Evolutionary conservation across 306 rosid genomes (phyloP), one percentile per base, ranked within the genome.

Genomic region (Lupinus albus): DNA sequence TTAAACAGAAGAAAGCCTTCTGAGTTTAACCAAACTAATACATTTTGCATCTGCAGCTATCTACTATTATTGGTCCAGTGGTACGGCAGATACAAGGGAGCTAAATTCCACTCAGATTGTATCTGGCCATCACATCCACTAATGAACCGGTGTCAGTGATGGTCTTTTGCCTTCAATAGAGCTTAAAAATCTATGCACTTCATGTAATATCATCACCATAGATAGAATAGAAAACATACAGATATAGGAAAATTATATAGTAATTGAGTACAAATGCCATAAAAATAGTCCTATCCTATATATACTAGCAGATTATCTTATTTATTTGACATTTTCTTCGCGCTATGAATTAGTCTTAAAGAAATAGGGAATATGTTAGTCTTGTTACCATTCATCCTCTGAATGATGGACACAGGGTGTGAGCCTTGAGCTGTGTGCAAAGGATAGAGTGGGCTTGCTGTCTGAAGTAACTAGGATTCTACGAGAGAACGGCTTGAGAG

Each of bases 381-480:
- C 51, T 41, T 9, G 30, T 71, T 71, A 62, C 54, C 75, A 46
- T 67, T 63, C 70, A 67, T 79, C 52, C 18, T 53, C 46, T 81
- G 56, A 46, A 35, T 64, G 45, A 16, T 77, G 76, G 74, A 70
- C 72, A 50, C 88, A 84, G 93, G 90, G 88, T 62, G 81, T 87
- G 47, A 83, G 89, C 72, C 84, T 87, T 67, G 91, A 89, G 80
- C 81, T 87, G 32, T 85, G 86, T 58, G 87, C 94, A 51, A 85
- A 89, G 75, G 91, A 85, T 65, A 84, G 86, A 77, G 89, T 86
- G 35, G 92, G 92, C 13, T 69, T 88, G 81, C 78, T 88, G 41
- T 88, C 92, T 4, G 89, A 86, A 78, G 95, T 86, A 17, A 88
- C 92, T 5, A 81, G 94, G 81, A 74, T 85, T 54, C 80, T 87